Conservation (phyloP, 1,139 yeast species). For the Maudiozyma humilis region DNA sequence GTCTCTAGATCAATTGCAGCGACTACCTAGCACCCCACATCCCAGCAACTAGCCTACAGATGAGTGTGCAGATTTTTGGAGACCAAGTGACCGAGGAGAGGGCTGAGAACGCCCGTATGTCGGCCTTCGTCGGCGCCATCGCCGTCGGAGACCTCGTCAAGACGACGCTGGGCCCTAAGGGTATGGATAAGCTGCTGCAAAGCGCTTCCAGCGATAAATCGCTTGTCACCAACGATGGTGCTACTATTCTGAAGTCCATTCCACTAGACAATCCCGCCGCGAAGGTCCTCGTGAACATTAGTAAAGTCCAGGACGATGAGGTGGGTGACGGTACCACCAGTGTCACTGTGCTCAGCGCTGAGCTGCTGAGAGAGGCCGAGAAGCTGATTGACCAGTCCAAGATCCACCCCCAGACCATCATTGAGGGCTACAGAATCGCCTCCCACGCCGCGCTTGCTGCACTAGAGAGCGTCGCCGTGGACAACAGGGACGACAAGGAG, state of each 20-base stretch:
- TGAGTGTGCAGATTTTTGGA: conserved; percentile 78
- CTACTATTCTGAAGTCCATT: conserved; percentile 87
- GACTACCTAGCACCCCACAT: too few relatives aligned
- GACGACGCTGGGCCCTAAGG: conserved; percentile 94
- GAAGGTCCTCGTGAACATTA: conserved; percentile 86
- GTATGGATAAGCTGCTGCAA: conserved; percentile 92
- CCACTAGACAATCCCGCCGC: conserved; percentile 98
- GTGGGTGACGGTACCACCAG: conserved; percentile 99
- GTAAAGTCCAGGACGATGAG: conserved; percentile 97
- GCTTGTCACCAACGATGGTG: conserved; percentile 94
- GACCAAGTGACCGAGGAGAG: conserved; percentile 97
- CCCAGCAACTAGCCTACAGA: conserved; percentile 3
- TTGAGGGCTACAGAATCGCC: conserved; percentile 91
- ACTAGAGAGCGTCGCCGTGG: conserved; percentile 67
- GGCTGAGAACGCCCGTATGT: conserved; percentile 94
- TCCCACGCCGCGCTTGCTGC: conserved; percentile 75
- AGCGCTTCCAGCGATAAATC: conserved; percentile 74
- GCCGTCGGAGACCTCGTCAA: conserved; percentile 97
- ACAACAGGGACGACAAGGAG: conserved; percentile 54
- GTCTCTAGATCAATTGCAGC: neutral
- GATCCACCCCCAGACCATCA: conserved; percentile 95
- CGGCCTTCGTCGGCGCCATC: conserved; percentile 96
- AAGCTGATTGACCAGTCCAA: conserved; percentile 76
- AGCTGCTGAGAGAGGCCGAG: conserved; percentile 90
- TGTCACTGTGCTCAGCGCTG: conserved; percentile 91